Evolutionary conservation across 352 stramenopile species (phyloP), one percentile per base, ranked within the genome.

Genomic region (Globisporangium sylvaticum): DNA sequence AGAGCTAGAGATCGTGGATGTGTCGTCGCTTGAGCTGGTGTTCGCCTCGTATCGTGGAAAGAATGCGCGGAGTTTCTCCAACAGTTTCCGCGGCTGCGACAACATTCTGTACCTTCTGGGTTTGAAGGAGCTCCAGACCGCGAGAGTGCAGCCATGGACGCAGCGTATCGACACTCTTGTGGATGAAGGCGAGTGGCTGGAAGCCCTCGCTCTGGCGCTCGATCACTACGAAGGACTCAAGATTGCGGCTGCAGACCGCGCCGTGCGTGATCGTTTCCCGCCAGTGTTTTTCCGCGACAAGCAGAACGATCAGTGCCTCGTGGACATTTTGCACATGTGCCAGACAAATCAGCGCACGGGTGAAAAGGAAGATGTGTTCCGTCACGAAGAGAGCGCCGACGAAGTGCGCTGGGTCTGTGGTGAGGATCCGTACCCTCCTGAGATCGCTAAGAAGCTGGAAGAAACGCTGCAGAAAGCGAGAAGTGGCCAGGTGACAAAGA

Each of bases 131-230:
- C 72, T 99, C 4, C 87, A 97, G 59, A 90, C 84, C 1, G 90
- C 97, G 48, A 90, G 90, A 20, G 87, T 98, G 42, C 79, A 98
- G 56, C 91, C 92, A 27, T 98, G 94, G 78, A 96, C 85, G 32
- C 82, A 97, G 68, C 89, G 95, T 63, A 97, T 99, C 56, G 91
- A 97, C 60, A 94, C 90, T 46, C 75, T 99, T 18, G 92, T 98
- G 57, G 90, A 98, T 61, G 91, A 98, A 70, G 96, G 96, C 52
- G 95, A 99, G 77, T 99, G 97, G 96, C 82, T 99, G 6, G 95
- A 99, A 73, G 97, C 96, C 2, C 84, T 99, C 18, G 94, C 95
- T 29, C 77, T 98, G n/a, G 93, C 95, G 7, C 78, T 99, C 37
- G 95, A 99, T 73, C 91, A 99, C 67, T 98, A 97, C 52, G 94